Evolutionary conservation across 768 basidiomycete genomes (phyloP).

Genomic region (Cyclocybe aegerita): DNA sequence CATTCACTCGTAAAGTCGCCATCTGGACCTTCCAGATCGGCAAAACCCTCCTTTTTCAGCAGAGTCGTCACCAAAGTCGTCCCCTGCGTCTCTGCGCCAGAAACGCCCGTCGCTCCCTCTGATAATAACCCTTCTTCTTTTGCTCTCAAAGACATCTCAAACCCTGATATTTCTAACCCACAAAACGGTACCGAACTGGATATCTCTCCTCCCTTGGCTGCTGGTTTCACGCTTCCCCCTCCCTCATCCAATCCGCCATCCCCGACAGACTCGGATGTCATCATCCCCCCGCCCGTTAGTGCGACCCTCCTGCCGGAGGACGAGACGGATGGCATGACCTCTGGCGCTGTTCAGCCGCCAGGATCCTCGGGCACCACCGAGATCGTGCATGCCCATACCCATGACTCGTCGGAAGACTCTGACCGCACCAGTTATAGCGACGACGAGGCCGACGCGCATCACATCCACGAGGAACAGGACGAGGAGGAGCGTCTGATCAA

Average conservation of each 20-base stretch:
- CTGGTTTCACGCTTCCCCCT: conserved; percentile 26
- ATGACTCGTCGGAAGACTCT: conserved; percentile 47
- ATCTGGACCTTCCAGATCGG: conserved; percentile 16
- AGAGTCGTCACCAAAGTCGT: conserved; percentile 66
- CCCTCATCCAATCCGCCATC: conserved; percentile 26
- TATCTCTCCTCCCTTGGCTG: conserved; percentile 22
- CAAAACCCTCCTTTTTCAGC: conserved; percentile 58
- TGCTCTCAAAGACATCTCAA: conserved; percentile 21
- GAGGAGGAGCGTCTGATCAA: conserved; percentile 89
- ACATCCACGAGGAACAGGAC: conserved; percentile 68
- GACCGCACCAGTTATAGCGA: conserved; percentile 69
- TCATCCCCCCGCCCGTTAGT: conserved; percentile 39
- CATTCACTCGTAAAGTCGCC: conserved; percentile 32
- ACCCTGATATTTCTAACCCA: conserved; percentile 13
- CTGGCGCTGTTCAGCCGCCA: conserved; percentile 89
- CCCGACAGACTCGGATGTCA: conserved; percentile 28
- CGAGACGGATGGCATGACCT: conserved; percentile 88
- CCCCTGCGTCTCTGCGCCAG: conserved; percentile 59
- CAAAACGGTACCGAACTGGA: conserved; percentile 12
- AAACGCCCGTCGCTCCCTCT: conserved; percentile 33
- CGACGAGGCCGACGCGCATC: conserved; percentile 54
- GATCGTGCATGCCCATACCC: conserved; percentile 32
- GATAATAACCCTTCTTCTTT: conserved; percentile 17
- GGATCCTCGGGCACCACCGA: conserved; percentile 69
- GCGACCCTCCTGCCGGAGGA: conserved; percentile 35